Percentiles rank a stretch among this genome's conserved stretches.
Conservation (phyloP, 169 alveolate species). For the Toxoplasma gondii region DNA sequence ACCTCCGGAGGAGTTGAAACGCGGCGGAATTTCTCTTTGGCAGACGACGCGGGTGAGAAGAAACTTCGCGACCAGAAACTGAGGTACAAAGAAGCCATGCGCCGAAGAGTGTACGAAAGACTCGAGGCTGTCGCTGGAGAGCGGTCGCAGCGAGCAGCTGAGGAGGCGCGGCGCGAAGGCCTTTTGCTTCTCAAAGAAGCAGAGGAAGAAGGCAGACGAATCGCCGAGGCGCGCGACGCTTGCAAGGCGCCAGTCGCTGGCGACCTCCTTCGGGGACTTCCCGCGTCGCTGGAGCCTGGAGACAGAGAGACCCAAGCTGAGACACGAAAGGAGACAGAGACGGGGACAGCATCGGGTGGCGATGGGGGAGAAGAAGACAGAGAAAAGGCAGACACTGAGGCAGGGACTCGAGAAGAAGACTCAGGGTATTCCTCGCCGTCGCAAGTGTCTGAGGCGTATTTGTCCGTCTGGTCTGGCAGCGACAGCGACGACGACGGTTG, state of each 20-base stretch:
- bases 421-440: not conserved
- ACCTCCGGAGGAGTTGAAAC: too few species aligned
- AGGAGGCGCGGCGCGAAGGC: constrained; percentile 9
- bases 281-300: not conserved
- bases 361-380: not conserved
- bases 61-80: not conserved
- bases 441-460: constrained; percentile 5
- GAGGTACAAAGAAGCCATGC: constrained; percentile 21
- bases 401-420: too few species aligned
- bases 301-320: not conserved
- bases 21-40: too few species aligned
- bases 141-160: not conserved
- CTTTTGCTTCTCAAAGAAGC: not conserved
- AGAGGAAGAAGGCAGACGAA: not conserved
- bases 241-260: not conserved
- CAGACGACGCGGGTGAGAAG: not conserved
- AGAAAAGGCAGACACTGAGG: too few species aligned
- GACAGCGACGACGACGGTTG: constrained; percentile 27
- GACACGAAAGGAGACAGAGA: not conserved
- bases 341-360: not conserved
- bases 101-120: not conserved
- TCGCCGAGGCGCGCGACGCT: too few species aligned
- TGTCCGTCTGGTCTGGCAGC: constrained; percentile 27
- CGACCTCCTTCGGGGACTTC: not conserved
- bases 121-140: not conserved